phyloP scores from a whole-genome alignment of 192 early-diverging fungal genomes.

The Coemansia sp. region DNA sequence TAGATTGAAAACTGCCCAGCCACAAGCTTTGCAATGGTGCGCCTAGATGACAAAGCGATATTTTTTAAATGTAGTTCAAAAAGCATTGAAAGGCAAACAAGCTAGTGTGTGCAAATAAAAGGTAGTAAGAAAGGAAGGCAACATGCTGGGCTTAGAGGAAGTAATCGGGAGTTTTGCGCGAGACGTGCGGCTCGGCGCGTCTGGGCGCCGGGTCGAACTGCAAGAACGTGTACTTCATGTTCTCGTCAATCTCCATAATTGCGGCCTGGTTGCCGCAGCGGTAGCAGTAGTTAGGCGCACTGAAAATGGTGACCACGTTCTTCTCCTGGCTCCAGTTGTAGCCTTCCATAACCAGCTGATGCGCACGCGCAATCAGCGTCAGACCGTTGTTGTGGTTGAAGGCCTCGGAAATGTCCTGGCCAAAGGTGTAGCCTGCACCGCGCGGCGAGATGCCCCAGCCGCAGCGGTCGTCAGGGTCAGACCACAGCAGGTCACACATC shows the following conservation, averaged over 20 bases:
- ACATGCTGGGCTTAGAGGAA: slow-evolving; percentile 70
- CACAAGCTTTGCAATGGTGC: no score
- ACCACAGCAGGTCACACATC: slow-evolving; percentile 89
- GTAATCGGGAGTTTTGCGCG: slow-evolving; percentile 97
- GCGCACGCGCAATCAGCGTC: slow-evolving; percentile 94
- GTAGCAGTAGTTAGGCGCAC: slow-evolving; percentile 99
- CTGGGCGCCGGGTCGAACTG: slow-evolving; percentile 99
- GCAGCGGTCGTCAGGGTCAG: slow-evolving; percentile 84
- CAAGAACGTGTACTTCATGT: slow-evolving; percentile 98
- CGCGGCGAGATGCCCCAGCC: slow-evolving; percentile 89
- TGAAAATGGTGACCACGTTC: slow-evolving; percentile 99
- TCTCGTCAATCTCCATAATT: slow-evolving; percentile 99
- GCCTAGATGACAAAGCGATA: neutral
- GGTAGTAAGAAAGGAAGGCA: slow-evolving; percentile 8
- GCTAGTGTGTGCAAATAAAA: slow-evolving; percentile 3
- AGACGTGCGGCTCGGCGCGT: slow-evolving; percentile 97
- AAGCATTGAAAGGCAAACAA: slow-evolving; percentile 9
- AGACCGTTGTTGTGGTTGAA: slow-evolving; percentile 96
- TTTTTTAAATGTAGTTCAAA: neutral
- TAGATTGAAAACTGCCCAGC: slow-evolving; percentile 3
- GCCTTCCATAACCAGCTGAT: slow-evolving; percentile 94
- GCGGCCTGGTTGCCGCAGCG: slow-evolving; percentile 99
- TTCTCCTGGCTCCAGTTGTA: slow-evolving; percentile 99
- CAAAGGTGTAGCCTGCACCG: slow-evolving; percentile 88
- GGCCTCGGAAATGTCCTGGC: slow-evolving; percentile 83